Base-by-base conservation (phyloP, 1,284 basidiomycete genomes). In the Pterulicium gracile region DNA sequence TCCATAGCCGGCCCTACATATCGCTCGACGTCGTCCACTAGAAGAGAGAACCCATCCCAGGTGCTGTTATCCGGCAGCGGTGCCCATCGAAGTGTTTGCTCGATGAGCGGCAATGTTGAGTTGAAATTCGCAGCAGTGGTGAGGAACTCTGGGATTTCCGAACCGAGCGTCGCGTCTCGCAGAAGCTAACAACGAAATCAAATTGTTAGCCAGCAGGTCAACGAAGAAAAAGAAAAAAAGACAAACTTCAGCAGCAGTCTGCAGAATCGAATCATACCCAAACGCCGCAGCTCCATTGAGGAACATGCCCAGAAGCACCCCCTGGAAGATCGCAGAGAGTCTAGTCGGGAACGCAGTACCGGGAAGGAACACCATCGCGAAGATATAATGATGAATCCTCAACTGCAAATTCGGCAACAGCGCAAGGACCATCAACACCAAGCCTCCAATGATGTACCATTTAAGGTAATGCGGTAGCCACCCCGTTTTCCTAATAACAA, bases 1-100 rank as follows among this genome's bases (percentile, higher is more conserved):
- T 82, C 84, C 43, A 84, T 67, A 3, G 71, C 77, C 2, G 65
- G 57, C 3, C 89, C 87, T 15, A 69, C 60, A 57, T 83, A 90
- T 49, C 83, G 72, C 57, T 90, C 75, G 0, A 94, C 89, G 54
- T 93, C 91, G 58, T 94, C 88, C 4, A 94, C 74, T 5, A 94
- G 69, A 27, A 94, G 70, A 0, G 78, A 67, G 56, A 88, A 91
- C 1, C 82, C 82, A 55, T 85, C 79, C 83, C 82, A 91, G n/a
- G 36, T 39, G 7, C 36, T 18, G n/a, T 68, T 69, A 7, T 67
- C 59, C 0, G 72, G 61, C n/a, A 87, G 68, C 0, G 63, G 53
- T 36, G 67, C 66, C 89, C 89, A 93, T 2, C 61, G 63, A 1
- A 88, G 70, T 0, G 68, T 73, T 53, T 82, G 79, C 51, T 81